Evolutionary conservation across 2,329 filamentous ascomycete genomes (phyloP).

Genomic region (Westerdykella sp.): DNA sequence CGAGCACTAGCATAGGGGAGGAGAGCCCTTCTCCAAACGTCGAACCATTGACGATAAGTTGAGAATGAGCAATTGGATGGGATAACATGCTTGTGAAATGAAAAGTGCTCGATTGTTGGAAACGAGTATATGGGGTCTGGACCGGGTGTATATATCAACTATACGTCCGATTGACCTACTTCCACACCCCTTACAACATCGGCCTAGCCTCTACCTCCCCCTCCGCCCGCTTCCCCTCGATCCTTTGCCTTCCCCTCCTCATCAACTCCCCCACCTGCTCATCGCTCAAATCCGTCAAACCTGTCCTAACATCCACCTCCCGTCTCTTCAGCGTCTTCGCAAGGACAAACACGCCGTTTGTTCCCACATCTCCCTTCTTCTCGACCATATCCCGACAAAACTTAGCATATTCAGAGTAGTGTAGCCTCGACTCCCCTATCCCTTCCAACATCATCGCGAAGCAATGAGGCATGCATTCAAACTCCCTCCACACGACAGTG

Average conservation of each 20-base stretch:
- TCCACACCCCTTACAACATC: slow-evolving; percentile 4
- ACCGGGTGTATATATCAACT: too few species aligned
- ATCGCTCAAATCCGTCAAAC: slow-evolving; percentile 26
- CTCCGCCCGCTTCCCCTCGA: slow-evolving; percentile 3
- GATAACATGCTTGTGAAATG: too few species aligned
- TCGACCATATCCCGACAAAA: slow-evolving; percentile 30
- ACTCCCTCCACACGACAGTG: slow-evolving; percentile 61
- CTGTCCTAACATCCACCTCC: slow-evolving; percentile 18
- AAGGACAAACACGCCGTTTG: slow-evolving; percentile 19
- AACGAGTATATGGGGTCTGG: too few species aligned
- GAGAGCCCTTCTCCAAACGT: too few species aligned
- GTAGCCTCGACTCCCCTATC: slow-evolving; percentile 22
- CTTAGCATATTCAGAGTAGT: slow-evolving; percentile 33
- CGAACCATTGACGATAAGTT: too few species aligned
- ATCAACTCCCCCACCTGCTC: slow-evolving; percentile 27
- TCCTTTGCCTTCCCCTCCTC: slow-evolving; percentile 11
- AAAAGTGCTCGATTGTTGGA: too few species aligned
- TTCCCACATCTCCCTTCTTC: slow-evolving; percentile 11
- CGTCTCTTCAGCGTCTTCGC: slow-evolving; percentile 28
- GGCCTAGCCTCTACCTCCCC: slow-evolving; percentile 5
- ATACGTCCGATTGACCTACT: too few species aligned
- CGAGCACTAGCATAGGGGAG: too few species aligned
- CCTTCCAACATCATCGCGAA: slow-evolving; percentile 46
- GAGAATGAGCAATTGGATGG: too few species aligned
- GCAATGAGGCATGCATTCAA: slow-evolving; percentile 74